These are phyloP conservation scores for Melocanna baccifera DNA, from an alignment of 176 grass and related monocot species.

Conservation along the genomic window DNA sequence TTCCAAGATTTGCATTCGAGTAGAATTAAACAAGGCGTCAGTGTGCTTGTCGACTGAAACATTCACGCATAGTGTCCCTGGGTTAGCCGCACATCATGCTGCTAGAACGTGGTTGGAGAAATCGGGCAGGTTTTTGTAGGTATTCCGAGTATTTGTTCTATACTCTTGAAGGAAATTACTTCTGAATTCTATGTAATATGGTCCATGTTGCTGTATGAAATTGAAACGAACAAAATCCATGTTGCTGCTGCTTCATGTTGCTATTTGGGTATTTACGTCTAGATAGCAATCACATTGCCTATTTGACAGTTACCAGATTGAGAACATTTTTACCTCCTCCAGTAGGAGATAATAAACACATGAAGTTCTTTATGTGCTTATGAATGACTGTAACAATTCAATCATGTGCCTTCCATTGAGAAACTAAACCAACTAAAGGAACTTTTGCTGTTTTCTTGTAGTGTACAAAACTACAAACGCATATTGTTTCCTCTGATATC, in stretches of 20 bases:
- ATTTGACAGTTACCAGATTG: neutral
- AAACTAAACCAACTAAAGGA: neutral
- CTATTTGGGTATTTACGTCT: neutral
- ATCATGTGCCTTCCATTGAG: neutral
- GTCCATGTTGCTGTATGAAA: neutral
- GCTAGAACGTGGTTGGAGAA: neutral
- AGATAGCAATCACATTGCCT: neutral
- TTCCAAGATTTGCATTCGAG: neutral
- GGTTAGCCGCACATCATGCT: neutral
- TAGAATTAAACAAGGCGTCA: neutral
- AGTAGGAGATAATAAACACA: neutral
- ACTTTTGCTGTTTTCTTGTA: neutral
- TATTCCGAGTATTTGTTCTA: neutral
- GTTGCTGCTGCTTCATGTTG: neutral
- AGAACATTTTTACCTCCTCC: neutral
- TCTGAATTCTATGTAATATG: neutral
- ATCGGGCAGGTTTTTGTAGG: neutral
- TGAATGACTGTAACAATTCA: neutral
- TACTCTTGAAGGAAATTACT: neutral
- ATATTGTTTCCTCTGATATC: neutral
- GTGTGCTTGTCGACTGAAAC: neutral
- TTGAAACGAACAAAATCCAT: neutral
- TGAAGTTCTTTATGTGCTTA: neutral
- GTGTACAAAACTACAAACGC: neutral
- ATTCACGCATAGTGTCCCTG: neutral